These are phyloP conservation scores for Polytrichum formosum DNA, from an alignment of 225 moss, liverwort and hornwort genomes.

Conservation along the genomic window DNA sequence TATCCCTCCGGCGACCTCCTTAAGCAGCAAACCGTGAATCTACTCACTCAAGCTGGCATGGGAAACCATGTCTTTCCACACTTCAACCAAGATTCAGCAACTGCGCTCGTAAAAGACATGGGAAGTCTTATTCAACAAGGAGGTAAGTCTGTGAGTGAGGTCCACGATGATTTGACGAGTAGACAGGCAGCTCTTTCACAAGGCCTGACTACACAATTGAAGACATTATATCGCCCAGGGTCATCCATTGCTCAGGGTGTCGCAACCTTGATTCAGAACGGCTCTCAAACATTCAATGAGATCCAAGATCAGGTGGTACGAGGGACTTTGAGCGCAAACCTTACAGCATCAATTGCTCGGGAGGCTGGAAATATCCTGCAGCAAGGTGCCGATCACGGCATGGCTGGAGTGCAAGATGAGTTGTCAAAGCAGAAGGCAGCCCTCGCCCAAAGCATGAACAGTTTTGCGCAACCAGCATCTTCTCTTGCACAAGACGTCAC, in stretches of 20 bases:
- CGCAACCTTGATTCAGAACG: neutral
- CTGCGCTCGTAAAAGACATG: neutral
- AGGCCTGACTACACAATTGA: conserved; percentile 3
- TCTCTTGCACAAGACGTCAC: neutral
- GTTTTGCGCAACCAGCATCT: neutral
- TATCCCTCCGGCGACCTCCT: neutral
- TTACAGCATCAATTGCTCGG: neutral
- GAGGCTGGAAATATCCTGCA: neutral
- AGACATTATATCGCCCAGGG: neutral
- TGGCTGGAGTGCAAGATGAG: neutral
- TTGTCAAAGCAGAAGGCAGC: neutral
- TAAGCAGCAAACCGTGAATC: neutral
- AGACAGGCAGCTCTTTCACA: neutral
- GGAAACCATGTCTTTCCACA: neutral
- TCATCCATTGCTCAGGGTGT: neutral
- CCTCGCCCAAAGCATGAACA: no score
- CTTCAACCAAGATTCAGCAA: neutral
- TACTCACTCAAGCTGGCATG: neutral
- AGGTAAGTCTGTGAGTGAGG: neutral
- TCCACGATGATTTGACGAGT: neutral
- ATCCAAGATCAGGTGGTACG: neutral
- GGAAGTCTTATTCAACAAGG: neutral
- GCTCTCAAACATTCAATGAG: neutral
- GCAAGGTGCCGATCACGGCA: conserved; percentile 1
- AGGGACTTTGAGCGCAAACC: neutral